phyloP scores from a whole-genome alignment of 441 rosid genomes.

The Jatropha multifida region DNA sequence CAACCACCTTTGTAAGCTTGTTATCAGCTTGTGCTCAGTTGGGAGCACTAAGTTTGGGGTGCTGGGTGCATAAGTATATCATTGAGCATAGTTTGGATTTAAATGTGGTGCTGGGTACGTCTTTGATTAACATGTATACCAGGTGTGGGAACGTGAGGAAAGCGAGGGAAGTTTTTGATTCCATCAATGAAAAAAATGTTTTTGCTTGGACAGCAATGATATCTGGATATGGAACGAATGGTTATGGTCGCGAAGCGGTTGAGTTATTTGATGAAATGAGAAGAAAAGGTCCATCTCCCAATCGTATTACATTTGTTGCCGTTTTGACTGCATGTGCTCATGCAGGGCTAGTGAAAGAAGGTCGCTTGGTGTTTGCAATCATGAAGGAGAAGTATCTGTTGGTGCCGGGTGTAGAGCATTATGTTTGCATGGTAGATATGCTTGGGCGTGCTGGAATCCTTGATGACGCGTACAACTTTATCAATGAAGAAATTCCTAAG shows the following conservation, averaged over 20 bases:
- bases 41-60: slow-evolving; percentile 59
- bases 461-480: slow-evolving; percentile 57
- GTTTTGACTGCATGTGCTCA: slow-evolving; percentile 87
- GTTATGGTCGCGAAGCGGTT: slow-evolving; percentile 58
- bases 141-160: slow-evolving; percentile 66
- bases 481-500: slow-evolving; percentile 41
- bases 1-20: slow-evolving; percentile 58
- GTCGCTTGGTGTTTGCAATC: slow-evolving; percentile 49
- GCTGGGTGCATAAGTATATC: slow-evolving; percentile 64
- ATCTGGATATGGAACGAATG: slow-evolving; percentile 80
- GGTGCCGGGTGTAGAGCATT: slow-evolving; percentile 64
- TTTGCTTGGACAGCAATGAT: slow-evolving; percentile 90
- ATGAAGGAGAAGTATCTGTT: slow-evolving; percentile 51
- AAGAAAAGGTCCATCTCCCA: slow-evolving; percentile 45
- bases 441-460: slow-evolving; percentile 85
- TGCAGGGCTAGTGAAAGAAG: slow-evolving; percentile 63
- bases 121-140: slow-evolving; percentile 76
- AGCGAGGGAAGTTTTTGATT: slow-evolving; percentile 62
- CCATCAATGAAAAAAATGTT: slow-evolving; percentile 60
- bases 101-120: slow-evolving; percentile 71
- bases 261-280: slow-evolving; percentile 58
- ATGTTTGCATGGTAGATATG: slow-evolving; percentile 85
- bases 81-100: slow-evolving; percentile 34
- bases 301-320: slow-evolving; percentile 69
- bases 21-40: slow-evolving; percentile 72